phyloP scores from a whole-genome alignment of 805 yeast species.

The Blastobotrys robertii region DNA sequence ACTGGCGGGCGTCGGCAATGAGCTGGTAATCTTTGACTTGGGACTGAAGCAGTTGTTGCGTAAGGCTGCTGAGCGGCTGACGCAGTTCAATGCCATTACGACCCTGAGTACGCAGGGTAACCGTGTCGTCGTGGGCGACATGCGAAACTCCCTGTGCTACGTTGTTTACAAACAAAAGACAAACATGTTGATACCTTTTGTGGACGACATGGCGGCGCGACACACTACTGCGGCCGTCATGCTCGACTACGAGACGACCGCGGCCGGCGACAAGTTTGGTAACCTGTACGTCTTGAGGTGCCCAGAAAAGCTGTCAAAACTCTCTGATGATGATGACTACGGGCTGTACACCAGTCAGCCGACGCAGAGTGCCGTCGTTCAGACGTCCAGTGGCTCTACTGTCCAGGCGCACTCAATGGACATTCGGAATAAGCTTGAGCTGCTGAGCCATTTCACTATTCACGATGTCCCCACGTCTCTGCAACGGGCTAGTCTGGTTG shows the following conservation, averaged over 20 bases:
- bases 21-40: constrained; percentile 52
- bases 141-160: constrained; percentile 52
- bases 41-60: constrained; percentile 75
- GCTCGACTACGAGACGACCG: constrained; percentile 66
- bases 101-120: constrained; percentile 46
- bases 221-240: constrained; percentile 51
- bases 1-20: constrained; percentile 46
- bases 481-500: constrained; percentile 40
- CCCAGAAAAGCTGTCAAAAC: constrained; percentile 38
- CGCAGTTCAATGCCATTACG: constrained; percentile 34
- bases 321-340: constrained; percentile 42
- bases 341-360: constrained; percentile 32
- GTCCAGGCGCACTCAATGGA: neutral
- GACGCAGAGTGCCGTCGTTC: constrained; percentile 9
- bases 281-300: constrained; percentile 60
- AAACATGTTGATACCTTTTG: constrained; percentile 45
- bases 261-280: constrained; percentile 86
- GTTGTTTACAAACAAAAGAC: constrained; percentile 39
- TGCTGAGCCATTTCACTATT: constrained; percentile 48
- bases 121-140: constrained; percentile 63
- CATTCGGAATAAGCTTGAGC: constrained; percentile 35
- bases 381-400: constrained; percentile 42
- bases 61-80: constrained; percentile 43
- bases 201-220: constrained; percentile 60
- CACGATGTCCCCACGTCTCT: constrained; percentile 66